These are phyloP conservation scores for Thelephora ganbajun DNA, from an alignment of 768 basidiomycete genomes.

Conservation along the genomic window DNA sequence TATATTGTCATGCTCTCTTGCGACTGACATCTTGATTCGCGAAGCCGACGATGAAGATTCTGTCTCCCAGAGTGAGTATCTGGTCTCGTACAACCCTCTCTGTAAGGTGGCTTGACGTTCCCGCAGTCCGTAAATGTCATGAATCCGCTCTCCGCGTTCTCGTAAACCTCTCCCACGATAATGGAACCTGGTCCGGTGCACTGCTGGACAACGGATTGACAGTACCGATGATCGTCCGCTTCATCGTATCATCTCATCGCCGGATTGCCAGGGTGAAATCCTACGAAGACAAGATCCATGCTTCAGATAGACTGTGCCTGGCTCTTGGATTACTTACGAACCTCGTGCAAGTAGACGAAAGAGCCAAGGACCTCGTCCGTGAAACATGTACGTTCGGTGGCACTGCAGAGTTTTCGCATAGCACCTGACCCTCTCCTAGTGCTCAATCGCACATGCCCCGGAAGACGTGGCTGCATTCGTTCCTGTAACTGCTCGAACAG, in stretches of 20 bases:
- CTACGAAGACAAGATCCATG: constrained; percentile 12
- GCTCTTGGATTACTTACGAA: constrained; percentile 67
- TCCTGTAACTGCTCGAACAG: constrained; percentile 38
- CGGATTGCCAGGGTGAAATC: constrained; percentile 8
- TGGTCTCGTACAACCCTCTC: not conserved
- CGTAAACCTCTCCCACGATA: constrained; percentile 56
- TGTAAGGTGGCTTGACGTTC: not conserved
- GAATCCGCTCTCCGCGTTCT: constrained; percentile 51
- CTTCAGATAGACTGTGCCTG: constrained; percentile 63
- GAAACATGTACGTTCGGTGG: constrained; percentile 32
- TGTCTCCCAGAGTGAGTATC: constrained; percentile 3
- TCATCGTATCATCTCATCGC: constrained; percentile 27
- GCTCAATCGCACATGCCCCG: constrained; percentile 36
- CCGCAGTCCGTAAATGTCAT: constrained; percentile 31
- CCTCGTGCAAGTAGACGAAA: constrained; percentile 45
- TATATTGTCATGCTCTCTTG: constrained; percentile 37
- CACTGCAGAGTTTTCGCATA: not conserved
- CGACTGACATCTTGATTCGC: constrained; percentile 25
- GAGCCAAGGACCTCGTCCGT: constrained; percentile 31
- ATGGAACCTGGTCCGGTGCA: constrained; percentile 38
- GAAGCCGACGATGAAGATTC: constrained; percentile 10
- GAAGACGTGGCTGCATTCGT: constrained; percentile 33
- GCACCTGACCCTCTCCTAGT: constrained; percentile 18
- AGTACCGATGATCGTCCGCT: constrained; percentile 32
- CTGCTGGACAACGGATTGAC: constrained; percentile 33